A percentile compares a stretch with the other conserved stretches of the same genome.
phyloP scores from a whole-genome alignment of 2,329 filamentous ascomycete genomes.

The Neofusicoccum umdonicola region DNA sequence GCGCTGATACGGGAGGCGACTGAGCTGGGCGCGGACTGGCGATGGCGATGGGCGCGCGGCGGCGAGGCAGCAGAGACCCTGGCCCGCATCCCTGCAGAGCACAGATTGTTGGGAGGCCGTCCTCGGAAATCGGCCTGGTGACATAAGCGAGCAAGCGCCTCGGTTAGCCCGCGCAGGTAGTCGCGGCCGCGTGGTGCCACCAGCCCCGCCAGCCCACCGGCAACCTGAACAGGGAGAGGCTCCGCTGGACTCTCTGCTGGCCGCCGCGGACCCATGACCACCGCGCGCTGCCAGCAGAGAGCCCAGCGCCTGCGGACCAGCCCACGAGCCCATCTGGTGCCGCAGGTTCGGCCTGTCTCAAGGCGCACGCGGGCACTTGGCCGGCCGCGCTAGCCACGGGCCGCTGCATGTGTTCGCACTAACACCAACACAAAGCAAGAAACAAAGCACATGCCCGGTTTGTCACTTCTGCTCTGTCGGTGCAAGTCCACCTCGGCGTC shows the following conservation, averaged over 20 bases:
- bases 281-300: not conserved
- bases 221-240: not conserved
- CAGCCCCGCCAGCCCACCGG: not conserved
- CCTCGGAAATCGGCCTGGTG: slow-evolving; percentile 1
- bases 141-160: not conserved
- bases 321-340: not conserved
- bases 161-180: not conserved
- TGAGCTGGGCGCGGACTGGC: not conserved
- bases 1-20: not conserved
- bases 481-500: too few relatives aligned
- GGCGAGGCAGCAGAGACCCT: slow-evolving; percentile 7
- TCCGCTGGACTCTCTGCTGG: not conserved
- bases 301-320: not conserved
- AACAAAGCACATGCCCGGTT: not conserved
- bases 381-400: not conserved
- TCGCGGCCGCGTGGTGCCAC: not conserved
- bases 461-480: too few relatives aligned
- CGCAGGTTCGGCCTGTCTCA: not conserved
- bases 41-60: not conserved
- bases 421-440: not conserved
- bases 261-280: not conserved
- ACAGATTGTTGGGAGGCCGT: slow-evolving; percentile 4
- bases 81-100: not conserved
- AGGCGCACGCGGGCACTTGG: not conserved
- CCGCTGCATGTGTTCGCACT: not conserved